phyloP scores from a whole-genome alignment of 306 rosid genomes.

The Trichosanthes cucumerina region DNA sequence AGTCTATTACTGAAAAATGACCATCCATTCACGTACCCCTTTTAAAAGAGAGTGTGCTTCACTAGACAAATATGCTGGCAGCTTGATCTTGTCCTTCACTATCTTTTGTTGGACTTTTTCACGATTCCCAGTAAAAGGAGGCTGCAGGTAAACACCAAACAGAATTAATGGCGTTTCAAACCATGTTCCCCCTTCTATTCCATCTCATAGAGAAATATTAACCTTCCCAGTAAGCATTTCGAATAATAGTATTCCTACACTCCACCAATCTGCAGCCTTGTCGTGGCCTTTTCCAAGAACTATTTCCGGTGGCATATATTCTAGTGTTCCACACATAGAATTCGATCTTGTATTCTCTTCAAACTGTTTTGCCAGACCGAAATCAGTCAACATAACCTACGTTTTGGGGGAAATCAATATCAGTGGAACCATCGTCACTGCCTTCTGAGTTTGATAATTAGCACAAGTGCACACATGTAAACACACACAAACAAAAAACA shows the following conservation, averaged over 20 bases:
- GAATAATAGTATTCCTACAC: slow-evolving; percentile 76
- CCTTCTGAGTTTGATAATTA: background rate
- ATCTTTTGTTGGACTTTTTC: slow-evolving; percentile 79
- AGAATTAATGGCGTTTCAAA: background rate
- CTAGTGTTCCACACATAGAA: slow-evolving; percentile 86
- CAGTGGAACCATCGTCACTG: slow-evolving; percentile 17
- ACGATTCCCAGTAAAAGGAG: slow-evolving; percentile 83
- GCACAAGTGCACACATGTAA: background rate
- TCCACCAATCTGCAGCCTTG: slow-evolving; percentile 99
- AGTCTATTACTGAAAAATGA: background rate
- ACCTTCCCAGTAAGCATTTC: slow-evolving; percentile 99
- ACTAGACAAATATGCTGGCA: slow-evolving; percentile 78
- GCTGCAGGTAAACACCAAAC: slow-evolving; percentile 41
- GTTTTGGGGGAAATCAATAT: slow-evolving; percentile 10
- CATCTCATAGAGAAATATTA: background rate
- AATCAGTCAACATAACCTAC: slow-evolving; percentile 93
- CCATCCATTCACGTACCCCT: slow-evolving; percentile 45
- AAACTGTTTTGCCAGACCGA: slow-evolving; percentile 85
- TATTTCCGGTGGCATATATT: slow-evolving; percentile 99
- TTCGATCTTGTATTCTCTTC: slow-evolving; percentile 72
- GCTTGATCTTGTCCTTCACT: slow-evolving; percentile 79
- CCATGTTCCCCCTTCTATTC: background rate
- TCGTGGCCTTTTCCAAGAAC: slow-evolving; percentile 93
- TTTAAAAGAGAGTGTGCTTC: slow-evolving; percentile 89
- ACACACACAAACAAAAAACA: background rate